These are phyloP conservation scores for Termitomyces sp. DNA, from an alignment of 768 basidiomycete species.

Conservation along the genomic window DNA sequence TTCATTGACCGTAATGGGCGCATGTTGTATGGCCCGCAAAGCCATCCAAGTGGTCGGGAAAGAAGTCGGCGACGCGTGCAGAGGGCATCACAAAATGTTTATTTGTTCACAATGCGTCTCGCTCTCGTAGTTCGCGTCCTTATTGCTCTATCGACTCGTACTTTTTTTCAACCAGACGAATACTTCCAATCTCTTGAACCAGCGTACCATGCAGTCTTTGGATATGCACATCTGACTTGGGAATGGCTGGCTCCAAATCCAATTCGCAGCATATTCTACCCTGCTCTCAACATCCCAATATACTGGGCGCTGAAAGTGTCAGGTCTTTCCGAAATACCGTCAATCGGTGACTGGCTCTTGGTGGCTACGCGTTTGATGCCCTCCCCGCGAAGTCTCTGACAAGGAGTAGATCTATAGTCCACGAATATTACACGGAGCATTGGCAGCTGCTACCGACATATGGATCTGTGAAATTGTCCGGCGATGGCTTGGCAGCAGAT, in stretches of 20 bases:
- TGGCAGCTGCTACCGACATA: constrained; percentile 83
- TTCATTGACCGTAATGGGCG: constrained; percentile 46
- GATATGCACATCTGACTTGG: constrained; percentile 93
- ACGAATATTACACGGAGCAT: constrained; percentile 66
- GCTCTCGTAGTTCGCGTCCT: constrained; percentile 53
- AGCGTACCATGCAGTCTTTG: constrained; percentile 85
- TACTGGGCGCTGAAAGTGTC: constrained; percentile 68
- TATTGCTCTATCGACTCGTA: constrained; percentile 69
- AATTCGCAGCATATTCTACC: constrained; percentile 81
- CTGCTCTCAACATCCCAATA: constrained; percentile 74
- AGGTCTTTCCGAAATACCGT: constrained; percentile 43
- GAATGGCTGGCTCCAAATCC: constrained; percentile 80
- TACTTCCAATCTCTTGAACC: constrained; percentile 94
- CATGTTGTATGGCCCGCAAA: constrained; percentile 8
- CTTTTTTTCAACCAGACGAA: constrained; percentile 97
- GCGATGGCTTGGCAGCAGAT: constrained; percentile 54
- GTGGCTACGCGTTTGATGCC: constrained; percentile 46
- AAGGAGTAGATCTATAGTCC: constrained; percentile 65
- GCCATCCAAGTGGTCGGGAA: constrained; percentile 4
- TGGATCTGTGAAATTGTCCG: constrained; percentile 63
- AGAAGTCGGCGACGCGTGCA: background rate
- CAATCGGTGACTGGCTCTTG: constrained; percentile 48
- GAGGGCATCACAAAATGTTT: background rate
- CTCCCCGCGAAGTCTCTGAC: constrained; percentile 3
- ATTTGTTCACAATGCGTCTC: constrained; percentile 23